Evolutionary conservation across 257 asterid genomes (phyloP).

Genomic region (Solanum tarijense): DNA sequence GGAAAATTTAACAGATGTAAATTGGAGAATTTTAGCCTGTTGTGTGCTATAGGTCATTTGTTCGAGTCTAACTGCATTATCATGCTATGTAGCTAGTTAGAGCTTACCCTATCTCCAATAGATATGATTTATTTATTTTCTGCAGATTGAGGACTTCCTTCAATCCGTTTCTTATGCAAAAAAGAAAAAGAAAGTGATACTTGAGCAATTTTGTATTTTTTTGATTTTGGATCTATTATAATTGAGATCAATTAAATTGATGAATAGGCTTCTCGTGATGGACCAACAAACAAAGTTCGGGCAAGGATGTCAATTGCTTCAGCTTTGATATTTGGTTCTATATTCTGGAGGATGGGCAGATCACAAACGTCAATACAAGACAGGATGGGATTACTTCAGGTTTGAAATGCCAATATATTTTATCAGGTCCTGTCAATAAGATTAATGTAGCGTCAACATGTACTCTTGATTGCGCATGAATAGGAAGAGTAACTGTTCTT

Average conservation of each 20-base stretch:
- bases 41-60: background rate
- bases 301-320: slow-evolving; percentile 95
- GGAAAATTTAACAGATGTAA: background rate
- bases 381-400: slow-evolving; percentile 98
- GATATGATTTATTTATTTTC: background rate
- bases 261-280: slow-evolving; percentile 89
- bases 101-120: background rate
- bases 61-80: background rate
- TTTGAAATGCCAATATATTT: background rate
- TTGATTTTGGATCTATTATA: slow-evolving; percentile 2
- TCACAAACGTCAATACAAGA: slow-evolving; percentile 95
- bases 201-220: background rate
- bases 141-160: background rate
- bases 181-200: background rate
- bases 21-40: background rate
- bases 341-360: slow-evolving; percentile 96
- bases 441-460: background rate
- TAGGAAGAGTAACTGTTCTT: background rate
- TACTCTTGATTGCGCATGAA: background rate
- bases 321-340: slow-evolving; percentile 92
- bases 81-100: background rate
- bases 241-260: slow-evolving; percentile 3
- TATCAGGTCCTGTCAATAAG: background rate
- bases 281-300: slow-evolving; percentile 94
- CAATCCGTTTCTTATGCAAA: background rate